Base-by-base conservation (phyloP, 805 yeast species). In the Candida stauntonica region DNA sequence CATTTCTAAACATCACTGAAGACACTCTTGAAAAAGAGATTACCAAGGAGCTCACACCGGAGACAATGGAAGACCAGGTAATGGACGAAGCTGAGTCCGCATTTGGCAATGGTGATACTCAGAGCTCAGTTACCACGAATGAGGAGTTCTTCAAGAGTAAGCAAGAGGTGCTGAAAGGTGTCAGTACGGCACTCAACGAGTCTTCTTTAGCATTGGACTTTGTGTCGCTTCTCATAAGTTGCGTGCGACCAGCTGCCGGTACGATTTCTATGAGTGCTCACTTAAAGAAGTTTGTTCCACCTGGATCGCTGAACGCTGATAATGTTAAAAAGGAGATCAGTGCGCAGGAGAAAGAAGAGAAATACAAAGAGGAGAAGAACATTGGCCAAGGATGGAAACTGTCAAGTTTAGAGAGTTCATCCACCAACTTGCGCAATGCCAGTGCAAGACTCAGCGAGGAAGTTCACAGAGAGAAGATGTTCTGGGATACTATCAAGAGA, bases 231-330 rank as follows among this genome's bases (percentile, higher is more conserved):
- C 64, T 93, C 41, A 72, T 91, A 30, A 83, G 96, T 15, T 74
- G 86, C 9, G 77, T 77, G 9, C 73, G 93, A 45, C 96, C 96
- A 2, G 86, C 86, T 15, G 83, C 91, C 2, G 95, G 94, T 3
- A 73, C 83, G 24, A 70, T 88, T 3, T 86, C 97, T 2, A 86
- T 91, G 78, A 87, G 96, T 1, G 87, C 94, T 1, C 88, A 77
- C 57, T 64, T 88, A 45, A 75, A 79, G 49, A 81, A 83, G 50
- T 76, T 74, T 39, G 83, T 81, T 0, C 86, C 93, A 2, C 64
- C 82, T 9, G 94, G 91, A 0, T 80, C 95, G 0, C 64, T 89
- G 40, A 77, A 75, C 36, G 64, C 66, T 29, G 73, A 67, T 38
- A 49, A 46, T n/a, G 51, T 67, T 2, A 31, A 40, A 5, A 55